phyloP scores from a whole-genome alignment of 1,284 basidiomycete genomes.

The Ganoderma lucidum region DNA sequence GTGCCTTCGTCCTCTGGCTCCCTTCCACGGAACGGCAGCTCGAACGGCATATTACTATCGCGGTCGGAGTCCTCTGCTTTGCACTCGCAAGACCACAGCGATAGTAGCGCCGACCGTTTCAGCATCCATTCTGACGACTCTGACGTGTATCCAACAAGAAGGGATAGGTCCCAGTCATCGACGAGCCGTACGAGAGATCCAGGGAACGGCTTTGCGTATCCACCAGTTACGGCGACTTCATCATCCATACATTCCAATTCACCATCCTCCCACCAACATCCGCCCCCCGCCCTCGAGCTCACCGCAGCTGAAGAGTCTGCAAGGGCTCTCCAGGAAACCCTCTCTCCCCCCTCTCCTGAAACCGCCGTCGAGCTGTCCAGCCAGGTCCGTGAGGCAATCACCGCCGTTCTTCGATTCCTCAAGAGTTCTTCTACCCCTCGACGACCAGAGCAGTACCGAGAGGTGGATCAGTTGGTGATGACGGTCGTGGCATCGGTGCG shows the following conservation, averaged over 20 bases:
- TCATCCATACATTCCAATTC: conserved; percentile 23
- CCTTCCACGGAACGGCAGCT: conserved; percentile 30
- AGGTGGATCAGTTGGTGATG: conserved; percentile 69
- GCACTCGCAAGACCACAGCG: conserved; percentile 39
- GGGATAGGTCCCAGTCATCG: conserved; percentile 40
- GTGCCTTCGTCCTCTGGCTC: conserved; percentile 16
- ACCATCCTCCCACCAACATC: conserved; percentile 2
- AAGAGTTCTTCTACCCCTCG: conserved; percentile 48
- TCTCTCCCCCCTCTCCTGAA: conserved; percentile 65
- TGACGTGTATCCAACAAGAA: conserved; percentile 68
- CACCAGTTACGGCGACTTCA: conserved; percentile 4
- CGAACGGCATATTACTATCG: conserved; percentile 39
- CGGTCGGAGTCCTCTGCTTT: conserved; percentile 37
- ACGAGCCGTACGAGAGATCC: conserved; percentile 24
- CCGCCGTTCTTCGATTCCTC: conserved; percentile 69
- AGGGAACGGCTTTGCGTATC: conserved; percentile 27
- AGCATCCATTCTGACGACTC: conserved; percentile 78
- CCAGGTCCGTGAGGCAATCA: conserved; percentile 64
- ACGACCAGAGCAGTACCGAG: conserved; percentile 59
- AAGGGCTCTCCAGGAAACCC: conserved; percentile 66
- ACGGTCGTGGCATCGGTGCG: conserved; percentile 76
- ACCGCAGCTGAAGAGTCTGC: conserved; percentile 76
- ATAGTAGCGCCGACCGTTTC: conserved; percentile 44
- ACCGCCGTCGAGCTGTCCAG: conserved; percentile 66
- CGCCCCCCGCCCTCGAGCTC: conserved; percentile 47